Percentiles rank a stretch among this genome's conserved stretches.
Conservation (phyloP, 2,329 filamentous ascomycete genomes). For the Zymoseptoria passerinii region DNA sequence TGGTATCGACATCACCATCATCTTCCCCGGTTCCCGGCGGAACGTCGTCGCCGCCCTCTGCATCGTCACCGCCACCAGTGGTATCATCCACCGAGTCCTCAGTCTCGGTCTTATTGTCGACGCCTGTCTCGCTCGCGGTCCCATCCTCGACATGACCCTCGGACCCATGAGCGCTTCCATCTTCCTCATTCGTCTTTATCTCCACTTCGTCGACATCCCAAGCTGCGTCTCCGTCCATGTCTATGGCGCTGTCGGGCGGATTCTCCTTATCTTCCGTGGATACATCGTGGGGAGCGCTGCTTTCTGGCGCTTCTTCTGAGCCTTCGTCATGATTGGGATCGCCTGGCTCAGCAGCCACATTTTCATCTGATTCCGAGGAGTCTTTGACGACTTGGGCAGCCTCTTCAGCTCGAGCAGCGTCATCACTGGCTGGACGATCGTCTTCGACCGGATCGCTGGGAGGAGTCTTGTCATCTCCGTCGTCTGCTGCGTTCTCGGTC, state of each 20-base stretch:
- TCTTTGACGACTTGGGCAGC: not conserved
- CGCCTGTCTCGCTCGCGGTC: not conserved
- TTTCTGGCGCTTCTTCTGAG: not conserved
- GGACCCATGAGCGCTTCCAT: not conserved
- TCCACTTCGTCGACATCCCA: not conserved
- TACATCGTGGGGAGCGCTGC: not conserved
- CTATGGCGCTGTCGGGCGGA: not conserved
- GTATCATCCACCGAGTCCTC: not conserved
- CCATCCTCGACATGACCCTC: slow-evolving; percentile 9
- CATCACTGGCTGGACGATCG: not conserved
- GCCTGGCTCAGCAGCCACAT: not conserved
- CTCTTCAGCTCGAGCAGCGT: not conserved
- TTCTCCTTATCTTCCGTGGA: not conserved
- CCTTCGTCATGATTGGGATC: not conserved
- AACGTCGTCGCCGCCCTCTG: slow-evolving; percentile 10
- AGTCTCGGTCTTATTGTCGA: slow-evolving; percentile 7
- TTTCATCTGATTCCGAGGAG: not conserved
- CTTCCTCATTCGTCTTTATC: not conserved
- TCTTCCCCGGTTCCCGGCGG: not conserved
- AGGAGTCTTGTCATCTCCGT: not conserved
- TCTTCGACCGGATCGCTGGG: not conserved
- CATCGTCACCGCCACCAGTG: slow-evolving; percentile 6
- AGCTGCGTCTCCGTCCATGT: not conserved
- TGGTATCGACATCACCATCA: not conserved
- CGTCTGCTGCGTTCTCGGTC: not conserved